Percentiles rank a stretch among this genome's conserved stretches.
These are phyloP conservation scores for Ustilago cynodontis DNA, from an alignment of 1,284 basidiomycete species.

Conservation along the genomic window DNA sequence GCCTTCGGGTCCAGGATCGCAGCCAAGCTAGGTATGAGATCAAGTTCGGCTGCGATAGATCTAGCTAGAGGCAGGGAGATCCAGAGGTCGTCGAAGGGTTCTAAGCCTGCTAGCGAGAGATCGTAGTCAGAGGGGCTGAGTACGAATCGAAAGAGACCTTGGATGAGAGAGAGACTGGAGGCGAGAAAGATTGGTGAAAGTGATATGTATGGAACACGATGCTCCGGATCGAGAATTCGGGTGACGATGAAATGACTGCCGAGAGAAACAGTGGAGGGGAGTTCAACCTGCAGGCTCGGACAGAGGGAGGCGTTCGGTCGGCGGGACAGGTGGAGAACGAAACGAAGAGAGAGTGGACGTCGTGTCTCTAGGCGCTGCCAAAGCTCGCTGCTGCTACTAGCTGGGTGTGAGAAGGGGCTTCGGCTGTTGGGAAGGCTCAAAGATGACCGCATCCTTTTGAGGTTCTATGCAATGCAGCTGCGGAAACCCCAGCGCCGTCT, in stretches of 20 bases:
- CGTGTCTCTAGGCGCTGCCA: conserved; percentile 26
- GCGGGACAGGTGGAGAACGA: conserved; percentile 28
- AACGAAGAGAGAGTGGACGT: conserved; percentile 26
- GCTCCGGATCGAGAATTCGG: conserved; percentile 51
- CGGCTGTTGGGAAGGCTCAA: neutral
- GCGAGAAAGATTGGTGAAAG: conserved; percentile 32
- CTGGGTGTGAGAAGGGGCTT: conserved; percentile 7
- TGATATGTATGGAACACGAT: conserved; percentile 37
- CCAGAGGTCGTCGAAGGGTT: conserved; percentile 52
- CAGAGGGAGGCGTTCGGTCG: conserved; percentile 37
- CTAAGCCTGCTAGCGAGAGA: conserved; percentile 36
- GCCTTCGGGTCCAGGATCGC: conserved; percentile 21
- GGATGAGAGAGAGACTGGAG: conserved; percentile 19
- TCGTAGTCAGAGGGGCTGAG: conserved; percentile 16
- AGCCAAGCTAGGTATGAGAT: neutral
- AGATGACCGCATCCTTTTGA: neutral
- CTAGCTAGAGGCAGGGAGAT: conserved; percentile 27
- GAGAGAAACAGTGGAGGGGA: neutral
- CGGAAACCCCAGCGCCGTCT: too few relatives aligned
- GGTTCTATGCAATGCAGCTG: too few relatives aligned
- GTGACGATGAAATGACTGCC: conserved; percentile 9
- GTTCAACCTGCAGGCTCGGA: conserved; percentile 25
- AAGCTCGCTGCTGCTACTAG: neutral
- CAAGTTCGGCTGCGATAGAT: conserved; percentile 12
- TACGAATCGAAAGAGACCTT: conserved; percentile 34